Percentiles rank a stretch among this genome's conserved stretches.
These are phyloP conservation scores for Ustilago xerochloae DNA, from an alignment of 1,284 basidiomycete genomes.

Conservation along the genomic window DNA sequence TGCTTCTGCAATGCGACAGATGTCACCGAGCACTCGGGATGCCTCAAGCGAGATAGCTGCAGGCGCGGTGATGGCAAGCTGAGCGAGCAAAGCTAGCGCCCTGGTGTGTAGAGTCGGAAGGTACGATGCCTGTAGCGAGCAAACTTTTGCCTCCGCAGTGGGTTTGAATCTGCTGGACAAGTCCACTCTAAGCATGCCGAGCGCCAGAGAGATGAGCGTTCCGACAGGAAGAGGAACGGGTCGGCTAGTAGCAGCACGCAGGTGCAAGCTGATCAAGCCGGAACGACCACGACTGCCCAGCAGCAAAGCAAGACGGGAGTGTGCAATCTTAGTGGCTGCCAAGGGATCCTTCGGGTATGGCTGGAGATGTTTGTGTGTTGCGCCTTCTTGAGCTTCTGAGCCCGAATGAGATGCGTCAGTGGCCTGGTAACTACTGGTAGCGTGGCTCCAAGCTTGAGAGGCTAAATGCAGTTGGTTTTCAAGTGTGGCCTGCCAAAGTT, in stretches of 20 bases:
- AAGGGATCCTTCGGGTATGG: constrained; percentile 32
- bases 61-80: constrained; percentile 28
- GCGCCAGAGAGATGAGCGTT: constrained; percentile 66
- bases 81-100: constrained; percentile 39
- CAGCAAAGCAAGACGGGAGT: constrained; percentile 29
- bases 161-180: constrained; percentile 29
- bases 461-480: constrained; percentile 31
- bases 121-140: constrained; percentile 27
- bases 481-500: constrained; percentile 52
- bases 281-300: constrained; percentile 32
- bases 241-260: constrained; percentile 72
- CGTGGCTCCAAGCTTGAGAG: constrained; percentile 23
- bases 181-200: constrained; percentile 72
- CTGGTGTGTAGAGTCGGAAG: constrained; percentile 28
- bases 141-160: constrained; percentile 40
- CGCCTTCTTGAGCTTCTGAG: not conserved
- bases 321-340: constrained; percentile 28
- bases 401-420: not conserved
- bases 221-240: constrained; percentile 81
- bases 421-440: constrained; percentile 36
- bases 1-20: constrained; percentile 44
- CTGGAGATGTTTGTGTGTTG: constrained; percentile 16
- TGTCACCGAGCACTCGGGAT: constrained; percentile 20
- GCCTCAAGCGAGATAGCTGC: constrained; percentile 28
- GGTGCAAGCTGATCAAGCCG: constrained; percentile 34